Conservation (phyloP, 1,284 basidiomycete species). For the Peniophora sp. region DNA sequence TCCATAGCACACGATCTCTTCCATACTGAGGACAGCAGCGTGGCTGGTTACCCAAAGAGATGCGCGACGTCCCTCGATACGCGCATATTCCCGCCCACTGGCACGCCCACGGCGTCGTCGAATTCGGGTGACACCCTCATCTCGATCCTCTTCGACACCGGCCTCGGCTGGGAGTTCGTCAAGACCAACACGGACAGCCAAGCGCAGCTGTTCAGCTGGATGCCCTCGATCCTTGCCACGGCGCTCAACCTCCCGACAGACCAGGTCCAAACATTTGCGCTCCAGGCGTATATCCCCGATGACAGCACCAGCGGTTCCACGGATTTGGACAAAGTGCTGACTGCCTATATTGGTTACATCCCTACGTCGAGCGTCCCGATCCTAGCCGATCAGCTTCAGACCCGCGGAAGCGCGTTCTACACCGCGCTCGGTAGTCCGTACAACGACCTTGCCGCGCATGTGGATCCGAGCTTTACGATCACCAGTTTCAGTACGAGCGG, state of each 20-base stretch:
- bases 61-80: conserved; percentile 49
- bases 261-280: conserved; percentile 45
- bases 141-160: conserved; percentile 47
- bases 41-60: too few species aligned
- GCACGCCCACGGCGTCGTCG: conserved; percentile 17
- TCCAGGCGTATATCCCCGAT: conserved; percentile 51
- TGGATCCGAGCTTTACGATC: conserved; percentile 53
- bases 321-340: conserved; percentile 43
- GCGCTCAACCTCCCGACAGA: conserved; percentile 33
- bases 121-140: conserved; percentile 37
- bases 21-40: too few species aligned
- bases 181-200: conserved; percentile 35
- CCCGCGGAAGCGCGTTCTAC: conserved; percentile 53
- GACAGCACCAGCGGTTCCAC: conserved; percentile 36
- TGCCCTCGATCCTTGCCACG: conserved; percentile 41
- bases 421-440: conserved; percentile 28
- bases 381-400: conserved; percentile 50
- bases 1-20: too few species aligned
- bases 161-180: conserved; percentile 60
- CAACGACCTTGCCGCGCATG: conserved; percentile 45
- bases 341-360: conserved; percentile 56
- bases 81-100: conserved; percentile 44
- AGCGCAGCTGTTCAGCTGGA: conserved; percentile 57
- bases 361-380: conserved; percentile 35
- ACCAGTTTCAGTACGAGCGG: conserved; percentile 33